A percentile compares a stretch with the other conserved stretches of the same genome.
phyloP scores from a whole-genome alignment of 2,329 filamentous ascomycete species.

The Penicillium sp. region DNA sequence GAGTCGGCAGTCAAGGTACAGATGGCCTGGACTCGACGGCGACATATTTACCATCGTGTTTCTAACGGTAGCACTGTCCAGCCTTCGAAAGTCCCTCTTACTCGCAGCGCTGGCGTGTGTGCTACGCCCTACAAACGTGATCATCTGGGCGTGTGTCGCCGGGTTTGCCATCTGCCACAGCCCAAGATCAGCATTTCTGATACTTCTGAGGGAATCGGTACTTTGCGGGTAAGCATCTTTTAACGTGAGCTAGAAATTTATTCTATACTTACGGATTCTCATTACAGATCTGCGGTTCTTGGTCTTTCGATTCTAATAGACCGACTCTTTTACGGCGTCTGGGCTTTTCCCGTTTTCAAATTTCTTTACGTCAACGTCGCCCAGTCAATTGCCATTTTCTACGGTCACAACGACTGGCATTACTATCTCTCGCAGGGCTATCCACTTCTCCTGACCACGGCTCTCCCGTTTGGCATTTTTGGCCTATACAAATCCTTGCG shows the following conservation, averaged over 20 bases:
- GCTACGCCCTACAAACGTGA: conserved; percentile 80
- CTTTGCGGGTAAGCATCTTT: conserved; percentile 50
- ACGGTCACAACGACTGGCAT: conserved; percentile 83
- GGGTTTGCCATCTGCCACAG: conserved; percentile 49
- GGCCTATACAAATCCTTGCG: conserved; percentile 56
- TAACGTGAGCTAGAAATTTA: not conserved
- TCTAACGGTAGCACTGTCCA: conserved; percentile 27
- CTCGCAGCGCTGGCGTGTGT: conserved; percentile 79
- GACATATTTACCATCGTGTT: conserved; percentile 15
- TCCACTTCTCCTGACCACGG: conserved; percentile 79
- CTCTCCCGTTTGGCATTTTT: conserved; percentile 68
- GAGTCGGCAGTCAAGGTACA: conserved; percentile 25
- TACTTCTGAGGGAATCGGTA: conserved; percentile 60
- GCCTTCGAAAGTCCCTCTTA: conserved; percentile 61
- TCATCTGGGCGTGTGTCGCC: conserved; percentile 74
- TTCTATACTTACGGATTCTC: not conserved
- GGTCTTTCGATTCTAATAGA: conserved; percentile 65
- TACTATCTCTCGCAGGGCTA: conserved; percentile 91
- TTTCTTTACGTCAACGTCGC: conserved; percentile 90
- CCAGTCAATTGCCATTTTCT: conserved; percentile 85
- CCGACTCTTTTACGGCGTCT: conserved; percentile 73
- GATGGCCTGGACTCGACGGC: conserved; percentile 12
- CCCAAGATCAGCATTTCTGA: conserved; percentile 41
- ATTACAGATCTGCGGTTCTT: conserved; percentile 54
- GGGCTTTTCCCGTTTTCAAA: conserved; percentile 82